Percentiles rank a stretch among this genome's conserved stretches.
Conservation (phyloP, 148 eudicot species). For the Rhododendron molle region DNA sequence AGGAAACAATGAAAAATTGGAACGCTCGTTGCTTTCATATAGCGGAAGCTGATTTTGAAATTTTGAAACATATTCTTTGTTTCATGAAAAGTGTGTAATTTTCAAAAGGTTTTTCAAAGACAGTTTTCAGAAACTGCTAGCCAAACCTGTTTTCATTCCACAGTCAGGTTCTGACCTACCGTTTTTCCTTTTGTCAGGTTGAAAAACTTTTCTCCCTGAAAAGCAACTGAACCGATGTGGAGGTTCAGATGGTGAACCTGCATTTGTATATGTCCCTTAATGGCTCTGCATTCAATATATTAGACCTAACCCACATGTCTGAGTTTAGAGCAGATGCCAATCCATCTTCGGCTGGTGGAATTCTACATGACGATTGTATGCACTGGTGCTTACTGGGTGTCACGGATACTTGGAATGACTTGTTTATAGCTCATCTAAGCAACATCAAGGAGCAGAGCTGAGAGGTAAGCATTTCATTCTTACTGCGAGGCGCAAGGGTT, state of each 20-base stretch:
- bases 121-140: too few species aligned
- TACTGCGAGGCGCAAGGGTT: too few species aligned
- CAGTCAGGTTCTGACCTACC: not conserved
- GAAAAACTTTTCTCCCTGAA: constrained; percentile 54
- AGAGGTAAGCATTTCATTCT: not conserved
- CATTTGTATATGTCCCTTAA: too few species aligned
- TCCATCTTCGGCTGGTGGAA: constrained; percentile 87
- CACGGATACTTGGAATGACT: constrained; percentile 93
- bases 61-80: too few species aligned
- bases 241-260: constrained; percentile 60
- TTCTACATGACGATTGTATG: constrained; percentile 96
- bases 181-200: constrained; percentile 29
- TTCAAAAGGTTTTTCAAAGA: too few species aligned
- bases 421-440: constrained; percentile 51
- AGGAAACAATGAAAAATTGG: too few species aligned
- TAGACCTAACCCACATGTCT: constrained; percentile 76
- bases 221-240: constrained; percentile 74
- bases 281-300: constrained; percentile 39
- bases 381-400: constrained; percentile 96
- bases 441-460: constrained; percentile 23
- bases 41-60: too few species aligned
- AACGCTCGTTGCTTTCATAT: too few species aligned
- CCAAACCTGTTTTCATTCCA: not conserved
- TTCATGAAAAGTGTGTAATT: too few species aligned
- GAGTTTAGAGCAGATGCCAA: constrained; percentile 95